A percentile compares a stretch with the other conserved stretches of the same genome.
Evolutionary conservation across 2,329 filamentous ascomycete species (phyloP).

Genomic region (Orbilia brochopaga): DNA sequence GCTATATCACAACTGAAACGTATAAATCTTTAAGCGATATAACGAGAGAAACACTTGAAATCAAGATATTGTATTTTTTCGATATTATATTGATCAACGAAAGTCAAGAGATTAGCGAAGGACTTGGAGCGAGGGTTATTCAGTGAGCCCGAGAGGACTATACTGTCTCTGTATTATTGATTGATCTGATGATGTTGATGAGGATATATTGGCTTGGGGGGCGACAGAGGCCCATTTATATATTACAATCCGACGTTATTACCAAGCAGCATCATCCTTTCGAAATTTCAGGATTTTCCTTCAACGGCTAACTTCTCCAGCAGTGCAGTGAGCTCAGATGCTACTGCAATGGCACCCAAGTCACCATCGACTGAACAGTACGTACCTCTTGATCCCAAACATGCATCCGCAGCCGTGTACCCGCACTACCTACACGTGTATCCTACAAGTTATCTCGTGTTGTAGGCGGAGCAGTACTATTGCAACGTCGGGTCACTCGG

Average conservation of each 20-base stretch:
- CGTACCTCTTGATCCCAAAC: not conserved
- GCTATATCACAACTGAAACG: not conserved
- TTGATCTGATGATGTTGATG: not conserved
- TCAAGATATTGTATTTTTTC: not conserved
- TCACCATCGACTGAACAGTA: too few species aligned
- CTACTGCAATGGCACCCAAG: too few species aligned
- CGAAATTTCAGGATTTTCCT: too few species aligned
- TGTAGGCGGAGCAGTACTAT: not conserved
- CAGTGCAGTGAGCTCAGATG: too few species aligned
- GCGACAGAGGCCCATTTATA: too few species aligned
- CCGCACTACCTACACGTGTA: not conserved
- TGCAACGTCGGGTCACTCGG: constrained; percentile 1
- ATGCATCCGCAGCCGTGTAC: not conserved
- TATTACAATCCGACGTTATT: too few species aligned
- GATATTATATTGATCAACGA: not conserved
- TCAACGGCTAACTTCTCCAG: too few species aligned
- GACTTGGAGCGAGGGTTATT: constrained; percentile 1
- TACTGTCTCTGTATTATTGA: not conserved
- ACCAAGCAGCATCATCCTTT: too few species aligned
- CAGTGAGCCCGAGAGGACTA: not conserved
- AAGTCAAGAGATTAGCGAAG: constrained; percentile 5
- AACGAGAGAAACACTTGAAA: not conserved
- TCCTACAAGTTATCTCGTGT: not conserved
- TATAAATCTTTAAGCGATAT: constrained; percentile 2
- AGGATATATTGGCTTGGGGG: not conserved